Conservation (phyloP, 805 yeast genomes). For the Yarrowia sp. region DNA sequence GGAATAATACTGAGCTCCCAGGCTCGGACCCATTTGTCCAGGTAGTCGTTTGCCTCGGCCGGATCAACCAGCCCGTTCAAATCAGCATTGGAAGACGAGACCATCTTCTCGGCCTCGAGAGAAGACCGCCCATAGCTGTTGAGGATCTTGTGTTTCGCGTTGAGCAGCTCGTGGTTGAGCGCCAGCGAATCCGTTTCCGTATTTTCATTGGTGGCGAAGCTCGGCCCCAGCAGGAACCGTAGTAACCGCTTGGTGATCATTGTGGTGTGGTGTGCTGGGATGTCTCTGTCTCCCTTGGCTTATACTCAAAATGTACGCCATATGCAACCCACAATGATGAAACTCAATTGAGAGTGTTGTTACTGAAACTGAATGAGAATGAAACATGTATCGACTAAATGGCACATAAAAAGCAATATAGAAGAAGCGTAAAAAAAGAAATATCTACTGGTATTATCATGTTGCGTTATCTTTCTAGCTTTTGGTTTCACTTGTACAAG, state of each 20-base stretch:
- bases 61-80: neutral
- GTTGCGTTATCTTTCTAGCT: neutral
- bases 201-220: constrained; percentile 2
- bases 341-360: neutral
- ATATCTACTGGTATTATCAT: neutral
- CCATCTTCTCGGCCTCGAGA: neutral
- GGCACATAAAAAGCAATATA: neutral
- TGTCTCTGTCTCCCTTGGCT: too few relatives aligned
- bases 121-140: constrained; percentile 14
- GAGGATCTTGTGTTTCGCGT: constrained; percentile 21
- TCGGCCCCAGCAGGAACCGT: constrained; percentile 11
- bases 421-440: neutral
- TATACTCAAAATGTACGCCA: too few relatives aligned
- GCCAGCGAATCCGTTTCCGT: constrained; percentile 2
- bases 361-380: neutral
- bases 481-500: neutral
- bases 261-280: neutral
- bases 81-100: neutral
- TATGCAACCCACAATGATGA: neutral
- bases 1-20: constrained; percentile 11
- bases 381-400: neutral
- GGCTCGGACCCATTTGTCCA: neutral
- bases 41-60: neutral
- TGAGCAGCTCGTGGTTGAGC: constrained; percentile 5
- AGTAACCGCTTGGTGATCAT: constrained; percentile 16